Base-by-base conservation (phyloP, 2,329 filamentous ascomycete species). In the Fusarium anthophilum region DNA sequence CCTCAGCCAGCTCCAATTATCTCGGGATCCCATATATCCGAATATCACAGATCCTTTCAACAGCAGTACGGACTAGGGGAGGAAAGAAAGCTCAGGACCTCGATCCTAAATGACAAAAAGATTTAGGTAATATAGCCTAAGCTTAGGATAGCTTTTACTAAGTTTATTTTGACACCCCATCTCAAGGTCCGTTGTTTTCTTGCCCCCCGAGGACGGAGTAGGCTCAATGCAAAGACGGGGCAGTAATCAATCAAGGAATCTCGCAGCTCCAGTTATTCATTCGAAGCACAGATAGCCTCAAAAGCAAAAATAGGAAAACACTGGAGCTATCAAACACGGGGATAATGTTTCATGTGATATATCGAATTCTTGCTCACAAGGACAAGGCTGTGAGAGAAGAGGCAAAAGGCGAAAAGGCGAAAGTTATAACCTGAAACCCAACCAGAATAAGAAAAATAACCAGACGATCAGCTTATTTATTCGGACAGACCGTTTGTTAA, bases 381-480 rank as follows among this genome's bases (percentile, higher is more conserved):
- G 65, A 60, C 60, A 62, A 69, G 70, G 43, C 60, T 37, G 63
- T 44, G 47, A 30, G 41, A n/a, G 30, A 54, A 58, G 32, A 48
- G 43, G 35, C 18, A 41, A 59, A 47, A 48, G 43, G 35, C 18
- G 37, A 59, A 47, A 58, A 38, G 51, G n/a, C 44, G 41, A 63
- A 26, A 50, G 64, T 48, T 13, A 48, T 43, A 69, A 68, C 71
- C 70, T 73, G 71, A 74, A 73, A 74, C 71, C 24, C 53, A 68
- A 71, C 48, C 54, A 43, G 15, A 53, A 60, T 22, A 69, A 53
- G 62, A 56, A 62, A 65, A 53, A 50, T 12, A 53, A 62, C 28
- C 26, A 54, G 57, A 43, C 24, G 48, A 72, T 64, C 43, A 59
- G 20, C 38, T 41, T 70, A 56, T 44, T 15, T 28, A 58, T 51